A percentile compares a stretch with the other conserved stretches of the same genome.
These are phyloP conservation scores for Camellia sinensis DNA, from an alignment of 148 eudicot species.

Conservation along the genomic window DNA sequence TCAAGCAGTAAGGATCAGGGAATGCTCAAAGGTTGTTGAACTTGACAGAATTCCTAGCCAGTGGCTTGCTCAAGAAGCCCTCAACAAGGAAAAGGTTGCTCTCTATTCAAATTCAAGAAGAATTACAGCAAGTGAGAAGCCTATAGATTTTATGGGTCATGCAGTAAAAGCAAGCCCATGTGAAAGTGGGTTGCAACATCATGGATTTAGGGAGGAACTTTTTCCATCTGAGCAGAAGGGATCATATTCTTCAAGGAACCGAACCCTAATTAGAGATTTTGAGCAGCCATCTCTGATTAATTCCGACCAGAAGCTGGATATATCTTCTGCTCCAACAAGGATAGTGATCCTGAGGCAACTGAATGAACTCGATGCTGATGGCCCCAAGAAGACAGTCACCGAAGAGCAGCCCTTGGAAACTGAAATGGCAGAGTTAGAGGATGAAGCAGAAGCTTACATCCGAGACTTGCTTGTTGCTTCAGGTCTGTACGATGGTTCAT, in stretches of 20 bases:
- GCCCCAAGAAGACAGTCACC: constrained; percentile 58
- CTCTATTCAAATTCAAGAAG: constrained; percentile 49
- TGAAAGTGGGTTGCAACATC: constrained; percentile 21
- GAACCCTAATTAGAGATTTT: constrained; percentile 36
- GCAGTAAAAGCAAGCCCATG: constrained; percentile 24
- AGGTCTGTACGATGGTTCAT: no score
- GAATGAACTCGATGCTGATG: no score
- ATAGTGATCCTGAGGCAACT: constrained; percentile 85
- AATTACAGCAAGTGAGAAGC: constrained; percentile 30
- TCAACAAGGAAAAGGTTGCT: constrained; percentile 73
- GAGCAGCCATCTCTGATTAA: constrained; percentile 32
- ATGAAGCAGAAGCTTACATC: no score
- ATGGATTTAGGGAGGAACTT: constrained; percentile 22
- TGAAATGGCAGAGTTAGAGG: constrained; percentile 61
- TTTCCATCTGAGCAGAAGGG: constrained; percentile 35
- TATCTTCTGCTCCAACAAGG: constrained; percentile 44
- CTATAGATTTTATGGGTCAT: constrained; percentile 24
- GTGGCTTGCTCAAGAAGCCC: constrained; percentile 76
- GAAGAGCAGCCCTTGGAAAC: constrained; percentile 59
- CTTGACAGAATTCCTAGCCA: constrained; percentile 56
- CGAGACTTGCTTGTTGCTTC: no score
- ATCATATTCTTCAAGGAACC: constrained; percentile 34
- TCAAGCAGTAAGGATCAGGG: constrained; percentile 79
- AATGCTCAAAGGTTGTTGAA: constrained; percentile 72
- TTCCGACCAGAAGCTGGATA: constrained; percentile 26